Conservation (phyloP, 441 rosid species). For the Populus trichocarpa region DNA sequence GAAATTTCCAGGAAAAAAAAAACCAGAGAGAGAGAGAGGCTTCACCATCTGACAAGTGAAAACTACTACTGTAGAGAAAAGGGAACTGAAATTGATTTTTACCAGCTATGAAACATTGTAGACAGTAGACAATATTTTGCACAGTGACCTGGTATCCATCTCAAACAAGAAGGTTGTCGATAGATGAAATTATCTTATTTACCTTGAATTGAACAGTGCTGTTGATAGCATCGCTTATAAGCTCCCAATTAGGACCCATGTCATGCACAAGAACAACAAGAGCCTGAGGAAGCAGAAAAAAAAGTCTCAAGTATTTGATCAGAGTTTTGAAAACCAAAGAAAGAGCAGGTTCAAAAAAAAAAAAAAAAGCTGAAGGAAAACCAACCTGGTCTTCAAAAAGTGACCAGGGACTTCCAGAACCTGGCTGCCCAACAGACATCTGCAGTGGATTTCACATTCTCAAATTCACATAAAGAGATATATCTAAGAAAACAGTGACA, state of each 20-base stretch:
- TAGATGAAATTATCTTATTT: slow-evolving; percentile 7
- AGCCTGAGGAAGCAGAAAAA: slow-evolving; percentile 53
- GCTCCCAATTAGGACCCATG: slow-evolving; percentile 99
- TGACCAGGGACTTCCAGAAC: slow-evolving; percentile 92
- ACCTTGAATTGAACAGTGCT: slow-evolving; percentile 93
- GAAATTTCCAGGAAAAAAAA: background rate
- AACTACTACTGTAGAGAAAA: background rate
- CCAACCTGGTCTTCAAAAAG: slow-evolving; percentile 95
- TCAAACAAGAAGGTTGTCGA: background rate
- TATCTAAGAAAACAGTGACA: slow-evolving; percentile 18
- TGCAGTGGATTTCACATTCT: slow-evolving; percentile 36
- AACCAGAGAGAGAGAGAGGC: too few species aligned
- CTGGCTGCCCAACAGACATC: slow-evolving; percentile 74
- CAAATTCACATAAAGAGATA: slow-evolving; percentile 18
- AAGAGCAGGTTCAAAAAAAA: too few species aligned
- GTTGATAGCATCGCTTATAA: slow-evolving; percentile 96
- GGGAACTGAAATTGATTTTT: background rate
- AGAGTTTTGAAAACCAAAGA: slow-evolving; percentile 12
- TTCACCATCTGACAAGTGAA: background rate
- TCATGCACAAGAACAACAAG: slow-evolving; percentile 99
- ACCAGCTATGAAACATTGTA: background rate
- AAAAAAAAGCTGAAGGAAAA: slow-evolving; percentile 3
- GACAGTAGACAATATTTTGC: background rate
- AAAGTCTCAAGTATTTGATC: slow-evolving; percentile 14
- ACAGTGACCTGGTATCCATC: background rate